These are phyloP conservation scores for Haberlea rhodopensis DNA, from an alignment of 257 asterid species.

Conservation along the genomic window DNA sequence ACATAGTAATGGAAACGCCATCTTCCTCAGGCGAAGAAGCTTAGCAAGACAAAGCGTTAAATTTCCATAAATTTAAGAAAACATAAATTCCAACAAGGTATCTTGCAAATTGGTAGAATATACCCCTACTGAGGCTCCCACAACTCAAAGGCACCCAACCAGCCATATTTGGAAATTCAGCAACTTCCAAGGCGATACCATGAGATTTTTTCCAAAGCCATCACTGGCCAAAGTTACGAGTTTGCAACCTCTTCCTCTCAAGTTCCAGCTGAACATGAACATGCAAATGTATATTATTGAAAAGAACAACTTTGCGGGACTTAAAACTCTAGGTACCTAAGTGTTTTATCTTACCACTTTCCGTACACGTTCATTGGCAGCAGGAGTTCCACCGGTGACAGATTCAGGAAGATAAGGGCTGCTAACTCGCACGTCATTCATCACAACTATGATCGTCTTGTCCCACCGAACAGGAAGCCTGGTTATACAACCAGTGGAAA, in stretches of 20 bases:
- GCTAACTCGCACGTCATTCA: constrained; percentile 95
- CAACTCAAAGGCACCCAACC: too few relatives aligned
- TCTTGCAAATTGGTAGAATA: neutral
- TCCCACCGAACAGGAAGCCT: constrained; percentile 99
- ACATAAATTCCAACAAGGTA: neutral
- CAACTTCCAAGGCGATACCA: neutral
- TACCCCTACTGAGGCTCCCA: too few relatives aligned
- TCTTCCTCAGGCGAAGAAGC: too few relatives aligned
- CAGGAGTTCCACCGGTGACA: constrained; percentile 83
- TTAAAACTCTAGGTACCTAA: neutral
- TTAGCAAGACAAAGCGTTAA: too few relatives aligned
- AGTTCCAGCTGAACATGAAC: constrained; percentile 53
- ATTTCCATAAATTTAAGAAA: too few relatives aligned
- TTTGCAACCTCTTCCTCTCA: constrained; percentile 60
- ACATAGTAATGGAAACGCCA: too few relatives aligned
- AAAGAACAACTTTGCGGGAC: neutral
- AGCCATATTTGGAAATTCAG: neutral
- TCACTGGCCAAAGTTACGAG: constrained; percentile 36
- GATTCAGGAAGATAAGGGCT: constrained; percentile 93
- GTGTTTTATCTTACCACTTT: constrained; percentile 75
- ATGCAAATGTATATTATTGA: neutral
- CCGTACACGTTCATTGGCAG: constrained; percentile 94
- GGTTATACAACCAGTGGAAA: constrained; percentile 25
- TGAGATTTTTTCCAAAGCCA: neutral
- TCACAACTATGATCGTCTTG: constrained; percentile 79